Base-by-base conservation (phyloP, 139 green algal genomes). In the Micractinium sp. region DNA sequence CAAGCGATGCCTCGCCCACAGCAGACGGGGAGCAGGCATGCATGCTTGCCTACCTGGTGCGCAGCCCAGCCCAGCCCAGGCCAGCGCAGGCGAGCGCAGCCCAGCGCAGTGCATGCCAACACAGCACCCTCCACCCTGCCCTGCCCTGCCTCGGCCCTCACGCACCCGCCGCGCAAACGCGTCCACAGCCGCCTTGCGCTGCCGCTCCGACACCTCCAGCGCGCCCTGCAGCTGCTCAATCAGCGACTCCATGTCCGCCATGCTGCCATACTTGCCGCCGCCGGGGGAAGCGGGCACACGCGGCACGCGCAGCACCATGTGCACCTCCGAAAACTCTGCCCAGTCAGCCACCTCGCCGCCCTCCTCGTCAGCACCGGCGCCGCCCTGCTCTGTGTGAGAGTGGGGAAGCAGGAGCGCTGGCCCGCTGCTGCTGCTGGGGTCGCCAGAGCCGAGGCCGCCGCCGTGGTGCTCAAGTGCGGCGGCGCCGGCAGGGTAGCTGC, bases 261-360 rank as follows among this genome's bases (percentile, higher is more conserved):
- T 29, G 60, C 56, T 85, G 75, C 87, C 77, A 31, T 87, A 81
- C 84, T 85, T 47, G 63, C 75, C 33, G 53, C 80, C 25, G 22
- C 20, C 41, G 0, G 67, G 31, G 7, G 69, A 7, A 18, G 73
- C 29, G 14, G 82, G 63, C 16, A 33, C 33, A 19, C 85, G 76
- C n/a, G 90, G 90, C 82, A 91, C 31, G 15, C 90, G 38, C 38
- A 92, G 67, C 41, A 87, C n/a, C 74, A 91, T 56, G 29, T 85
- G 81, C 35, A 92, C 90, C 74, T 92, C 90, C 1, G 85, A 79
- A 47, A 84, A 90, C 12, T 33, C 29, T 53, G 76, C 76, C 69
- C 84, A 81, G 69, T 16, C 41, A 41, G 35, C 41, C n/a, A 39
- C 31, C 0, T 33, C 69, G 16, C 56, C 81, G 15, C 41, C 81